A percentile compares a stretch with the other conserved stretches of the same genome.
phyloP scores from a whole-genome alignment of 768 basidiomycete species.

The Termitomyces sp. region DNA sequence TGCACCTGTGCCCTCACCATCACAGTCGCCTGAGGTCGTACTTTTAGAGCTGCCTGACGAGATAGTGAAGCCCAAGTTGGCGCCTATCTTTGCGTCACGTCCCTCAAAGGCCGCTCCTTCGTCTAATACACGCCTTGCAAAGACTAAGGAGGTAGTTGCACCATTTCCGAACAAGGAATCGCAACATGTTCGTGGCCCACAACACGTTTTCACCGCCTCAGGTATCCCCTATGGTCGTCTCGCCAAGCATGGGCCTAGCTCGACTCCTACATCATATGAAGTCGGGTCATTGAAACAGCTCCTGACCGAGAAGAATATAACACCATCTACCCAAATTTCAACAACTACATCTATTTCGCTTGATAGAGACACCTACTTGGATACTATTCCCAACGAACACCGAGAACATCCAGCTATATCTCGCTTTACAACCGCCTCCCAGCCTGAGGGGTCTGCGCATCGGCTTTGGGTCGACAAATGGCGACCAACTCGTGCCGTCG shows the following conservation, averaged over 20 bases:
- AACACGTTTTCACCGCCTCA: slow-evolving; percentile 34
- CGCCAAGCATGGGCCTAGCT: neutral
- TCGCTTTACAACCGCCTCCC: slow-evolving; percentile 24
- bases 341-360: slow-evolving; percentile 1
- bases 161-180: slow-evolving; percentile 49
- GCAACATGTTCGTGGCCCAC: slow-evolving; percentile 65
- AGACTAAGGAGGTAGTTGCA: slow-evolving; percentile 17
- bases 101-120: neutral
- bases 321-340: neutral
- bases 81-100: slow-evolving; percentile 3
- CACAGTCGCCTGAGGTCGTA: slow-evolving; percentile 5
- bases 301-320: neutral
- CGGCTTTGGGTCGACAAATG: slow-evolving; percentile 74
- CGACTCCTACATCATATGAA: neutral
- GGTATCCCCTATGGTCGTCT: slow-evolving; percentile 14
- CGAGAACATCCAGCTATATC: slow-evolving; percentile 51
- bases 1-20: neutral
- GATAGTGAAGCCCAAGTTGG: slow-evolving; percentile 1
- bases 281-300: neutral
- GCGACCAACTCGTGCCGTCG: slow-evolving; percentile 68
- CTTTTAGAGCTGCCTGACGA: slow-evolving; percentile 8
- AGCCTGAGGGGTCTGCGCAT: slow-evolving; percentile 25
- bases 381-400: slow-evolving; percentile 32
- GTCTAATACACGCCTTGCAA: neutral
- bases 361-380: slow-evolving; percentile 17